Evolutionary conservation across 2,329 filamentous ascomycete species (phyloP), one percentile per base, ranked within the genome.

Genomic region (Lecanosticta acicola): DNA sequence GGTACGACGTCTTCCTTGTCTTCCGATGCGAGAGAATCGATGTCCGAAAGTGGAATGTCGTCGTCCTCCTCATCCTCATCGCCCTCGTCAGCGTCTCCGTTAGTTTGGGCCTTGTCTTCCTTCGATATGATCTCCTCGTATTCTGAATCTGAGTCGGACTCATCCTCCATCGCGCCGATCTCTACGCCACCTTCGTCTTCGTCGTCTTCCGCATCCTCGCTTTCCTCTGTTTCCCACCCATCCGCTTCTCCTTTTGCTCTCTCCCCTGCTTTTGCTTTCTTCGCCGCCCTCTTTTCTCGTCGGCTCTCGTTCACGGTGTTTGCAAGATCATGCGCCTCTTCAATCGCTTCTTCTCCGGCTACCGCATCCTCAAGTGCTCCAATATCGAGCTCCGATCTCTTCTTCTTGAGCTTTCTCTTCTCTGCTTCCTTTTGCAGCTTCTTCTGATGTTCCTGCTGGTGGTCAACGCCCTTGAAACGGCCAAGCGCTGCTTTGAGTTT

Each of bases 1-100:
- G 89, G 87, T 51, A 94, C 81, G 33, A 95, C 79, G 63, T 95
- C 90, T 68, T 87, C 87, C 59, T 81, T 84, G 60, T 94, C 89
- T 53, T 87, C 85, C 16, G 86, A 87, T 43, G 85, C 76, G 34
- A 84, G 66, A 42, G 87, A 86, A 59, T 87, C 85, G 41, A 93
- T 82, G 59, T 96, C 90, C 24, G 88, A 94, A 54, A 95, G 79
- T 3, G 90, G 84, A 36, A 96, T 89, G 55, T 94, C 89, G 56
- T 93, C 87, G 36, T 91, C 86, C 3, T 89, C 85, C 17, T 85
- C 84, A 0, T 84, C 81, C 1, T 83, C 83, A 0, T 78, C 74
- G 0, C 73, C 72, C 5, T 74, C 70, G 1, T 73, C 70, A 0
- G 68, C 66, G 1, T 69, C 64, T 0, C 72, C 71, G 3, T 73